Evolutionary conservation across 371 early-diverging fungal genomes (phyloP).

Genomic region (Zopfochytrium polystomum): DNA sequence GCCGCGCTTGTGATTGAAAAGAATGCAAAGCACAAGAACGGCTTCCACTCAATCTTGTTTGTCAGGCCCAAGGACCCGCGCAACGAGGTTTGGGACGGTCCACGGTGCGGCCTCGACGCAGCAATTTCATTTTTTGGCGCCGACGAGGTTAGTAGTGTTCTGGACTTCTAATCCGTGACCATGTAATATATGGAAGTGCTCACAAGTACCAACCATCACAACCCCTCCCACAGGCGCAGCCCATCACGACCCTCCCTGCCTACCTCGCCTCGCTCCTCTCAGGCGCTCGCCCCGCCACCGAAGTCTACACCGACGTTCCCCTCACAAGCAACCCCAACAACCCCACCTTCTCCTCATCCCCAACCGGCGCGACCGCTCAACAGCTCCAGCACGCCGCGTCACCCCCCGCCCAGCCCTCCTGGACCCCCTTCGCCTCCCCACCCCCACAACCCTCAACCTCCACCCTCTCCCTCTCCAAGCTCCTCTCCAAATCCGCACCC

Average conservation of each 20-base stretch:
- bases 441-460: constrained; percentile 2
- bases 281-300: constrained; percentile 6
- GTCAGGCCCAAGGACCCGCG: constrained; percentile 69
- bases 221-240: constrained; percentile 14
- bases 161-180: too few relatives aligned
- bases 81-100: constrained; percentile 90
- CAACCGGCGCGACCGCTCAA: constrained; percentile 10
- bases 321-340: too few relatives aligned
- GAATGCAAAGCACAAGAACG: constrained; percentile 35
- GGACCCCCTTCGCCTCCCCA: constrained; percentile 24
- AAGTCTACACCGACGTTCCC: constrained; percentile 37
- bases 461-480: too few relatives aligned
- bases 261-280: constrained; percentile 7
- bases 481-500: too few relatives aligned
- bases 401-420: constrained; percentile 22
- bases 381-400: constrained; percentile 25
- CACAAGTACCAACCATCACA: too few relatives aligned
- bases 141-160: constrained; percentile 72
- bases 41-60: constrained; percentile 85
- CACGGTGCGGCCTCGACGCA: constrained; percentile 65
- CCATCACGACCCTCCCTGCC: constrained; percentile 27
- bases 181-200: too few relatives aligned
- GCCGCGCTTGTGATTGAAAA: constrained; percentile 45
- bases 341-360: constrained; percentile 3
- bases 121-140: constrained; percentile 79